phyloP scores from a whole-genome alignment of 2,329 filamentous ascomycete genomes.

The Penicillium sp. region DNA sequence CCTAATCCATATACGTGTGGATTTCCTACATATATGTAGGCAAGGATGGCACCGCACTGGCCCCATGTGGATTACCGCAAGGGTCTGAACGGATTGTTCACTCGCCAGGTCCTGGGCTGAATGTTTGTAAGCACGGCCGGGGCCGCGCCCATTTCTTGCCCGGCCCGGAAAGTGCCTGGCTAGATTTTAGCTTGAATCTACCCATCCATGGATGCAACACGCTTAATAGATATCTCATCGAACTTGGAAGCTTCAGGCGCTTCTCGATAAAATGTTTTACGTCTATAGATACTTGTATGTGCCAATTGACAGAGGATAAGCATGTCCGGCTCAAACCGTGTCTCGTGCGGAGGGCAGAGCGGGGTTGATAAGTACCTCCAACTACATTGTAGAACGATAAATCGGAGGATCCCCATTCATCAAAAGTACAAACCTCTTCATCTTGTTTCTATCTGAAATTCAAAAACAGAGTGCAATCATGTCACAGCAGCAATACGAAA shows the following conservation, averaged over 20 bases:
- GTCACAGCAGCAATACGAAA: slow-evolving; percentile 40
- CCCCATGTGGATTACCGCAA: too few species aligned
- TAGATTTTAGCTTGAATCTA: not conserved
- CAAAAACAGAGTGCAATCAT: slow-evolving; percentile 5
- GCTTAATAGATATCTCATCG: not conserved
- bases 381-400: slow-evolving; percentile 13
- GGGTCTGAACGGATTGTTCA: too few species aligned
- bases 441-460: too few species aligned
- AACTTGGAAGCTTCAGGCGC: not conserved
- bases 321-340: slow-evolving; percentile 8
- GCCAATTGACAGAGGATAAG: not conserved
- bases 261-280: not conserved
- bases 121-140: not conserved
- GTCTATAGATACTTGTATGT: not conserved
- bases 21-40: not conserved
- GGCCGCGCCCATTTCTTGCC: not conserved
- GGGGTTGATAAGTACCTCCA: slow-evolving; percentile 14
- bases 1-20: not conserved
- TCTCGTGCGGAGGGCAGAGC: slow-evolving; percentile 15
- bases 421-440: not conserved
- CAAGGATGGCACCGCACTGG: not conserved
- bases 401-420: not conserved
- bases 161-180: too few species aligned
- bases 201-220: not conserved
- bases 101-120: not conserved